Conservation (phyloP, 225 moss, liverwort and hornwort species). For the Takakia lepidozioides region DNA sequence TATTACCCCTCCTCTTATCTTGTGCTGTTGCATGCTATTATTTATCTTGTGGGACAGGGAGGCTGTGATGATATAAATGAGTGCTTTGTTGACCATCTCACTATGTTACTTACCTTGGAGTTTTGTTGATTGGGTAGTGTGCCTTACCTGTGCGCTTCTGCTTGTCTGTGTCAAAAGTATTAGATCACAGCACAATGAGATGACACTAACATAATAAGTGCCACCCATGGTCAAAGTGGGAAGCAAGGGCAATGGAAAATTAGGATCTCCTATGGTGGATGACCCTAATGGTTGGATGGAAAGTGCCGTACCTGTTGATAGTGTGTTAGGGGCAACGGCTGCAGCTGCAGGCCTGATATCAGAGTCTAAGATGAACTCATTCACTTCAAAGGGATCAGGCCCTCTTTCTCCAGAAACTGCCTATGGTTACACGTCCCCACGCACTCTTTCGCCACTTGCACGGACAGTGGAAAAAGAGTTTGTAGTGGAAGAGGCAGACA, state of each 20-base stretch:
- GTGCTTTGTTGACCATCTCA: no score
- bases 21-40: background rate
- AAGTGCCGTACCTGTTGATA: conserved; percentile 81
- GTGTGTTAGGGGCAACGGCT: conserved; percentile 93
- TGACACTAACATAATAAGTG: conserved; percentile 69
- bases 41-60: no score
- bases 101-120: no score
- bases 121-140: no score
- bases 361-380: conserved; percentile 78
- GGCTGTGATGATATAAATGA: no score
- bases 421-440: conserved; percentile 43
- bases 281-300: conserved; percentile 98
- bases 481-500: conserved; percentile 21
- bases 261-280: conserved; percentile 32
- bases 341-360: conserved; percentile 91
- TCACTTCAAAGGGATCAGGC: conserved; percentile 77
- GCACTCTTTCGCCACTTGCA: conserved; percentile 35
- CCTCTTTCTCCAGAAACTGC: conserved; percentile 55
- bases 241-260: conserved; percentile 49
- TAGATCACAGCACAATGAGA: conserved; percentile 95
- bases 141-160: no score
- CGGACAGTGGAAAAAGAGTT: conserved; percentile 18
- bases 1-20: background rate
- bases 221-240: conserved; percentile 64
- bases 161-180: conserved; percentile 46